These are phyloP conservation scores for Penicillium fimorum DNA, from an alignment of 495 filamentous ascomycete species.

Conservation along the genomic window DNA sequence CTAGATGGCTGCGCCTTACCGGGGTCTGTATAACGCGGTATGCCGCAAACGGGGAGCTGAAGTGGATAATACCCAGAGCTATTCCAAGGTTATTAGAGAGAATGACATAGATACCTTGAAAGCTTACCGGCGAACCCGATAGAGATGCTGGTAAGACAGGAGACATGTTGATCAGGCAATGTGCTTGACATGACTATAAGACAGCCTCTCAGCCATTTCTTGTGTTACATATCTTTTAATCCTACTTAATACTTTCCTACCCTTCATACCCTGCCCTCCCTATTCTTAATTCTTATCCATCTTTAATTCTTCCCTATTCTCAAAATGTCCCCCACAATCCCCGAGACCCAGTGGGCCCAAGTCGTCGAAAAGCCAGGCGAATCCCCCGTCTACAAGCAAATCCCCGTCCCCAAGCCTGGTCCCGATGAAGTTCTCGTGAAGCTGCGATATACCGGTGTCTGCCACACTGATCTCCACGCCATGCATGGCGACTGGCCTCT, in stretches of 20 bases:
- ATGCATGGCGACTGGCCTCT: constrained; percentile 89
- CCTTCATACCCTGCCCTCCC: neutral
- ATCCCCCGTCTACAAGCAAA: constrained; percentile 75
- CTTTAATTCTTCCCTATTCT: neutral
- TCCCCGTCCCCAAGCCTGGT: constrained; percentile 72
- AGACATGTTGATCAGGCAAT: constrained; percentile 1
- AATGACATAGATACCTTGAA: too few species aligned
- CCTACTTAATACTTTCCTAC: neutral
- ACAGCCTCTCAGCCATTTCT: neutral
- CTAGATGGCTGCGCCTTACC: too few species aligned
- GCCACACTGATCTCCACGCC: constrained; percentile 86
- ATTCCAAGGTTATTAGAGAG: too few species aligned
- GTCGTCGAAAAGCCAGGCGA: constrained; percentile 77
- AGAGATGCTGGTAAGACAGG: neutral
- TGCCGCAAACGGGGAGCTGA: too few species aligned
- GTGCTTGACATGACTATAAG: neutral
- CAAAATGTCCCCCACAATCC: constrained; percentile 46
- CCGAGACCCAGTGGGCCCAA: constrained; percentile 81
- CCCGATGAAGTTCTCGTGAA: constrained; percentile 89
- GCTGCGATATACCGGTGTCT: constrained; percentile 90
- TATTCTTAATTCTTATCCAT: neutral
- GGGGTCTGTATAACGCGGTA: too few species aligned
- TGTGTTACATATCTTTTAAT: neutral
- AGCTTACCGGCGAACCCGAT: neutral
- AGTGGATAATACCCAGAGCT: too few species aligned